Percentiles rank a stretch among this genome's conserved stretches.
phyloP scores from a whole-genome alignment of 2,329 filamentous ascomycete species.

The Fusarium devonianum region DNA sequence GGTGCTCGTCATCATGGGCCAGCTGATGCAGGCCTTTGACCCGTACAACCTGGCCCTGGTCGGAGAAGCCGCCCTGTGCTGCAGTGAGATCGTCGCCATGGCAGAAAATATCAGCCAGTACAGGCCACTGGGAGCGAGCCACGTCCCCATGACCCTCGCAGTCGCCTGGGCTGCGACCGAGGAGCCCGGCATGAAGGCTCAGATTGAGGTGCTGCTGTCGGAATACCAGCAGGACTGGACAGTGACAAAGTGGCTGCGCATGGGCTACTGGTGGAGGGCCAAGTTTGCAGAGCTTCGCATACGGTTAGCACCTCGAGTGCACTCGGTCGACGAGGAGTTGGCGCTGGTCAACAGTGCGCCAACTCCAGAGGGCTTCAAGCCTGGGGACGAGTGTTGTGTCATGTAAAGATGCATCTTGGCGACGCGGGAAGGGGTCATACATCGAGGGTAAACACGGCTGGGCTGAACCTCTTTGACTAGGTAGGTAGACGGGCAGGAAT shows the following conservation, averaged over 20 bases:
- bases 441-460: too few relatives aligned
- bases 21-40: constrained; percentile 32
- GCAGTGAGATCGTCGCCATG: constrained; percentile 20
- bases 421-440: too few relatives aligned
- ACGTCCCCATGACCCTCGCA: constrained; percentile 19
- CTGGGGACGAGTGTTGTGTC: constrained; percentile 25
- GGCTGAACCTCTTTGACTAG: too few relatives aligned
- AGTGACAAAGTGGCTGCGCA: constrained; percentile 21
- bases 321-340: constrained; percentile 1
- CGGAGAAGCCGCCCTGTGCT: constrained; percentile 19
- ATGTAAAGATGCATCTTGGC: too few relatives aligned
- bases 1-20: constrained; percentile 15
- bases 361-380: background rate
- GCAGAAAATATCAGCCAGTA: constrained; percentile 17
- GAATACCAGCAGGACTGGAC: constrained; percentile 31
- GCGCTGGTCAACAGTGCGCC: background rate
- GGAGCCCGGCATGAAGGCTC: constrained; percentile 15
- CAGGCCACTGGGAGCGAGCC: constrained; percentile 24
- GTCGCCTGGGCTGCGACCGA: constrained; percentile 31
- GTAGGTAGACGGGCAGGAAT: too few relatives aligned
- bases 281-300: constrained; percentile 23
- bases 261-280: constrained; percentile 28
- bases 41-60: constrained; percentile 21
- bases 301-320: constrained; percentile 8
- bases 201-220: constrained; percentile 13